phyloP scores from a whole-genome alignment of 2,329 filamentous ascomycete species.

The Fusarium floridanum region DNA sequence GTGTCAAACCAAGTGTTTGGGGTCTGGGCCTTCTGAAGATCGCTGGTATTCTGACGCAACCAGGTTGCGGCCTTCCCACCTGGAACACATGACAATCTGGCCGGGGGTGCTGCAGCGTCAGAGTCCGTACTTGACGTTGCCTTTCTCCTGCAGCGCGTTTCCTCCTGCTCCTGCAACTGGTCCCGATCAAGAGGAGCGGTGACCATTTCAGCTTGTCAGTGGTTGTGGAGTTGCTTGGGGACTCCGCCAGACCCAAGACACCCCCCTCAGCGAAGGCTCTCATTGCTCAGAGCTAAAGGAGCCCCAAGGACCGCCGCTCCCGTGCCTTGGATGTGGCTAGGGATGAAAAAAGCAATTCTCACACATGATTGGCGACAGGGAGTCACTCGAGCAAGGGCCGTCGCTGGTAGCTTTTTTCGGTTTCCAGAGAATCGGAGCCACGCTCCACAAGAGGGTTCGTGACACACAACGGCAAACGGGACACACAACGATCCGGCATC shows the following conservation, averaged over 20 bases:
- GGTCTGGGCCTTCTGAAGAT: conserved; percentile 18
- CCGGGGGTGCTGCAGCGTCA: conserved; percentile 1
- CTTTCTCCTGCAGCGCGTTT: conserved; percentile 9
- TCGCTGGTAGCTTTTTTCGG: conserved; percentile 41
- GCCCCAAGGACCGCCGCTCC: conserved; percentile 45
- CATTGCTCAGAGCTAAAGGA: conserved; percentile 36
- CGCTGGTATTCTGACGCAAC: conserved; percentile 28
- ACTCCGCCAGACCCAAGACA: conserved; percentile 34
- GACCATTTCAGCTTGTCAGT: conserved; percentile 41
- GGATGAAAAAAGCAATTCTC: conserved; percentile 20
- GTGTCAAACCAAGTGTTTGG: conserved; percentile 19
- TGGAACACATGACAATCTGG: conserved; percentile 15
- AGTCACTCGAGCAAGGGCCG: conserved; percentile 39
- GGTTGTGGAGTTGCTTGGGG: conserved; percentile 26
- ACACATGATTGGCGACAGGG: conserved; percentile 43
- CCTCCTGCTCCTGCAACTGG: conserved; percentile 16
- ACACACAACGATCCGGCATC: conserved; percentile 43
- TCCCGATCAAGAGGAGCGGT: conserved; percentile 27
- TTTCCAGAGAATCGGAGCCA: conserved; percentile 53
- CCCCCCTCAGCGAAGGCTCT: conserved; percentile 37
- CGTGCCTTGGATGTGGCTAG: conserved; percentile 43
- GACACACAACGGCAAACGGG: conserved; percentile 40
- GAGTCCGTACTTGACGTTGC: neutral
- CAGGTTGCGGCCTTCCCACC: conserved; percentile 16
- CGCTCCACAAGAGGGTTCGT: conserved; percentile 48